phyloP scores from a whole-genome alignment of 768 basidiomycete species.

The Pleurotus sapidus region DNA sequence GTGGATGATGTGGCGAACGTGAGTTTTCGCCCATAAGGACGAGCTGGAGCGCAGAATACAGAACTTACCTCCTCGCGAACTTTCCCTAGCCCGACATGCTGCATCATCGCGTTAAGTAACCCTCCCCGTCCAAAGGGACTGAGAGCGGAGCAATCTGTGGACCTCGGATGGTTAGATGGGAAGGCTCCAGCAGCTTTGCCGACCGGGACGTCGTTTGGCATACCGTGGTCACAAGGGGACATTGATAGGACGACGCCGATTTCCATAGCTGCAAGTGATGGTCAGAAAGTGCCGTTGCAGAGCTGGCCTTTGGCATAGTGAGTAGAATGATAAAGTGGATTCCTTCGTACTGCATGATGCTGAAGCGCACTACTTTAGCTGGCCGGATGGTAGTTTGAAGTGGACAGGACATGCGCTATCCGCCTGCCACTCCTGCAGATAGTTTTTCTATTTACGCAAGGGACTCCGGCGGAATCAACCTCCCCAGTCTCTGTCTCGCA shows the following conservation, averaged over 20 bases:
- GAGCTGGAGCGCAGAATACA: too few relatives aligned
- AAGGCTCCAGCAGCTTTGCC: slow-evolving; percentile 24
- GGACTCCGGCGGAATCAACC: slow-evolving; percentile 29
- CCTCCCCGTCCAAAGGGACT: too few relatives aligned
- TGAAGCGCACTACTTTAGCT: slow-evolving; percentile 16
- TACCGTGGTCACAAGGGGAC: slow-evolving; percentile 34
- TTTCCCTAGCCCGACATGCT: too few relatives aligned
- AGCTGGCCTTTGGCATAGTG: slow-evolving; percentile 37
- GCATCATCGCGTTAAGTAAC: too few relatives aligned
- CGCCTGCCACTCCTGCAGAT: slow-evolving; percentile 19
- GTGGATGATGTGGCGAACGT: too few relatives aligned
- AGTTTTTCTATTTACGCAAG: slow-evolving; percentile 22
- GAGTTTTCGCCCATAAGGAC: too few relatives aligned
- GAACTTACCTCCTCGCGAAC: too few relatives aligned
- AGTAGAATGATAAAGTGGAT: slow-evolving; percentile 6
- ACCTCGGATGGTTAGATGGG: slow-evolving; percentile 31
- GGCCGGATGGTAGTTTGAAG: slow-evolving; percentile 37
- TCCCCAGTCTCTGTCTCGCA: slow-evolving; percentile 27
- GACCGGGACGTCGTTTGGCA: slow-evolving; percentile 31
- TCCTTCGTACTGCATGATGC: neutral
- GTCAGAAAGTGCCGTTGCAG: slow-evolving; percentile 23
- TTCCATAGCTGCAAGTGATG: slow-evolving; percentile 13
- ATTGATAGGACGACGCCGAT: slow-evolving; percentile 33
- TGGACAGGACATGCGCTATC: slow-evolving; percentile 37
- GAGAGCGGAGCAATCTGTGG: slow-evolving; percentile 14